phyloP scores from a whole-genome alignment of 1,284 basidiomycete genomes.

The Tilletia setariae region DNA sequence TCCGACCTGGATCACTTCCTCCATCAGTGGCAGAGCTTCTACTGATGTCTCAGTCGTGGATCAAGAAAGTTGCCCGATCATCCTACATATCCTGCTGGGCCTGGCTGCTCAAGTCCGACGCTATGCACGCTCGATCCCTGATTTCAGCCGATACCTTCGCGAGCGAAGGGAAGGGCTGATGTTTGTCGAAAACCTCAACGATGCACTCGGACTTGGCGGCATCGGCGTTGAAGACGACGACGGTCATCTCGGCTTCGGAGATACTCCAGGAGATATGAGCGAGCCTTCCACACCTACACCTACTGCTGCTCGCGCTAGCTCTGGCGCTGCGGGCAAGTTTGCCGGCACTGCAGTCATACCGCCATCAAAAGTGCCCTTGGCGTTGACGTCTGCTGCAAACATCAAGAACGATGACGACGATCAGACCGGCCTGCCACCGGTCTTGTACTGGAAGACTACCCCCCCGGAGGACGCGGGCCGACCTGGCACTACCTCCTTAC shows the following conservation, averaged over 20 bases:
- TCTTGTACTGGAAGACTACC: conserved; percentile 10
- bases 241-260: conserved; percentile 29
- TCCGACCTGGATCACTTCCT: conserved; percentile 2
- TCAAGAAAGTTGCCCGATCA: conserved; percentile 17
- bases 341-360: conserved; percentile 7
- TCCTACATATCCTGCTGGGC: conserved; percentile 31
- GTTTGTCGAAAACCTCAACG: conserved; percentile 87
- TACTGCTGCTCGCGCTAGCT: not conserved
- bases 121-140: conserved; percentile 69
- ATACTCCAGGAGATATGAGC: not conserved
- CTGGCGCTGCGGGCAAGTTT: not conserved
- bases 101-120: conserved; percentile 62
- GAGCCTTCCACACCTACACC: not conserved
- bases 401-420: conserved; percentile 2
- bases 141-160: conserved; percentile 78
- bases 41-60: not conserved
- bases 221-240: conserved; percentile 57
- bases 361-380: not conserved
- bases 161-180: conserved; percentile 84
- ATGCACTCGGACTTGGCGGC: conserved; percentile 64
- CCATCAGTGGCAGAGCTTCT: not conserved
- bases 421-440: not conserved
- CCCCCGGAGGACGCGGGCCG: conserved; percentile 2
- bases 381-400: not conserved
- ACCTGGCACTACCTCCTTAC: not conserved